Conservation (phyloP, 345 rosid genomes). For the Populus davidiana region DNA sequence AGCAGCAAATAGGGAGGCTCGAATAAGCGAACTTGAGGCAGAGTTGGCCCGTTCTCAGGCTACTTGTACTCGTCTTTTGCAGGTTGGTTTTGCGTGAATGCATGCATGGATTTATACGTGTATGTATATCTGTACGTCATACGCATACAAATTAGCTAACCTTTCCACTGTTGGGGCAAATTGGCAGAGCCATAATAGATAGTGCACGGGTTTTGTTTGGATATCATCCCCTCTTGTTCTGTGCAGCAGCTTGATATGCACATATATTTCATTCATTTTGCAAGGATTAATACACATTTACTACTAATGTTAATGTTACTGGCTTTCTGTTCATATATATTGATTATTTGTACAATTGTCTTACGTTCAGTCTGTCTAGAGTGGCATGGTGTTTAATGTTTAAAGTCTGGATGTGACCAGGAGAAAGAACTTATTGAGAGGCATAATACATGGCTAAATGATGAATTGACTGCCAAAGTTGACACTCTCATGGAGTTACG, state of each 20-base stretch:
- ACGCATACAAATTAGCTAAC: too few relatives aligned
- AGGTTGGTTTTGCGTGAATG: slow-evolving; percentile 35
- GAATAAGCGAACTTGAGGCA: slow-evolving; percentile 58
- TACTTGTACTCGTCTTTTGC: slow-evolving; percentile 63
- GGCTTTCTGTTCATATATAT: not conserved
- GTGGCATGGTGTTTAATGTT: not conserved
- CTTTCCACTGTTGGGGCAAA: too few relatives aligned
- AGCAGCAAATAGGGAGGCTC: slow-evolving; percentile 65
- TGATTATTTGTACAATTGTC: not conserved
- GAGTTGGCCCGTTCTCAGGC: slow-evolving; percentile 66
- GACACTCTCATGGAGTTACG: slow-evolving; percentile 61
- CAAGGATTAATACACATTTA: not conserved
- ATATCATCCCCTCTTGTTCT: too few relatives aligned
- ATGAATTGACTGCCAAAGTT: slow-evolving; percentile 74
- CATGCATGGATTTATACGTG: not conserved
- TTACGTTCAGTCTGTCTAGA: not conserved
- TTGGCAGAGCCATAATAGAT: too few relatives aligned
- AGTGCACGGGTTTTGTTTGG: too few relatives aligned
- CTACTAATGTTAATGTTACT: not conserved
- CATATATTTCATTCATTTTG: too few relatives aligned
- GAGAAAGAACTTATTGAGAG: slow-evolving; percentile 88
- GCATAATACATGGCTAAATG: slow-evolving; percentile 89
- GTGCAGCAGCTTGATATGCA: too few relatives aligned
- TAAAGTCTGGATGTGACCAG: slow-evolving; percentile 38
- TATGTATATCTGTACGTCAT: not conserved